These are phyloP conservation scores for Solanum arcanum DNA, from an alignment of 257 asterid genomes.

Conservation along the genomic window DNA sequence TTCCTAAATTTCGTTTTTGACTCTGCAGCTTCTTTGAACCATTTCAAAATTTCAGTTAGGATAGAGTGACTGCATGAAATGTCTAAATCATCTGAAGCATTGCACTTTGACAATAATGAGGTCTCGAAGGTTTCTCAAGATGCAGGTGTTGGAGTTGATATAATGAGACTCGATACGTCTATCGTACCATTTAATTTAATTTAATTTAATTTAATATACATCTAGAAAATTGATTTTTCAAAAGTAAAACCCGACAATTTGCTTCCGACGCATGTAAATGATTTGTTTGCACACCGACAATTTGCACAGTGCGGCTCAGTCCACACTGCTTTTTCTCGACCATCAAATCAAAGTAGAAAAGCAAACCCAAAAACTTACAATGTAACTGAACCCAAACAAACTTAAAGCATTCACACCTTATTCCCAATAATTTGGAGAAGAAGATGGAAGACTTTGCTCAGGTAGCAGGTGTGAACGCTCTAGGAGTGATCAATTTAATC, in stretches of 20 bases:
- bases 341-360: not conserved
- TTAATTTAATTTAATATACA: too few relatives aligned
- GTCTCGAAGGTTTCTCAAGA: slow-evolving; percentile 18
- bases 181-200: too few relatives aligned
- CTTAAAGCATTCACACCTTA: not conserved
- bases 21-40: not conserved
- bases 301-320: not conserved
- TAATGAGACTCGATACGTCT: too few relatives aligned
- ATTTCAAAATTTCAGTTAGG: slow-evolving; percentile 7
- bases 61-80: slow-evolving; percentile 5
- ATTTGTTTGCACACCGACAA: not conserved
- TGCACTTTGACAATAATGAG: slow-evolving; percentile 7
- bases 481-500: not conserved
- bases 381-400: not conserved
- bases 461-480: not conserved
- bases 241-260: not conserved
- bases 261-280: not conserved
- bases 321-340: not conserved
- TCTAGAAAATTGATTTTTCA: not conserved
- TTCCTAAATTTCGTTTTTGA: not conserved
- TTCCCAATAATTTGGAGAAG: not conserved
- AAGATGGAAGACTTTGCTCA: not conserved
- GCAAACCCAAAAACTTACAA: not conserved
- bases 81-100: not conserved
- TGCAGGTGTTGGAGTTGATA: slow-evolving; percentile 14